Base-by-base conservation (phyloP, 73 alveolate genomes). In the Chromera velia region DNA sequence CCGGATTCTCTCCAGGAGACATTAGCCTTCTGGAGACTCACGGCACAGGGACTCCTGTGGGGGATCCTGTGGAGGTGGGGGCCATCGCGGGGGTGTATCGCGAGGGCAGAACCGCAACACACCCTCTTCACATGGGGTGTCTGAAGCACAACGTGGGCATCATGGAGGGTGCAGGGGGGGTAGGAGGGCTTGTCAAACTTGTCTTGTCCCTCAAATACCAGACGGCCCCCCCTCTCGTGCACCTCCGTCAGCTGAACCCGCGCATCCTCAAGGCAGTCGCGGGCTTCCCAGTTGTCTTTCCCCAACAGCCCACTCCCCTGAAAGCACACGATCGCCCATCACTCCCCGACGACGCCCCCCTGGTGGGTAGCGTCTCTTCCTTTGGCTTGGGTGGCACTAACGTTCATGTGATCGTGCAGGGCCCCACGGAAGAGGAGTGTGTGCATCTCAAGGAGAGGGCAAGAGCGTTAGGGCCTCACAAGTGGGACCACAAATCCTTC, bases 1-100 rank as follows among this genome's bases (percentile, higher is more conserved):
- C 85, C 26, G 77, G 85, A 32, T 34, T 69, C 46, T 45, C 79
- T 28, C 77, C 85, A 19, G 45, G 70, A n/a, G 76, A 67, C 65
- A 67, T 78, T 65, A 68, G 79, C 30, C 45, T 74, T 45, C 34
- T 79, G 28, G 85, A 78, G 72, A 72, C 69, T 28, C 85, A 78
- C 32, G 85, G 85, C 10, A 55, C 64, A 72, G 40, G 45, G 28
- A 72, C 80, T 18, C 45, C 28, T 22, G 47, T 72, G 30, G 80
- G 80, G 24, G 80, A 72, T 31, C 70, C 80, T 7, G 17, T 72
- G 6, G 80, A 72, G 47, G 80, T 40, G 22, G 55, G 55, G 55
- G 55, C 55, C 55, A 4, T 40, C 4, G 13, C 22, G 55, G 55
- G 22, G 22, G 55, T 40, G 55, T 40, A 7, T 13, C 55, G 55